Conservation (phyloP, 305 asterid species). For the Rubia balearica region DNA sequence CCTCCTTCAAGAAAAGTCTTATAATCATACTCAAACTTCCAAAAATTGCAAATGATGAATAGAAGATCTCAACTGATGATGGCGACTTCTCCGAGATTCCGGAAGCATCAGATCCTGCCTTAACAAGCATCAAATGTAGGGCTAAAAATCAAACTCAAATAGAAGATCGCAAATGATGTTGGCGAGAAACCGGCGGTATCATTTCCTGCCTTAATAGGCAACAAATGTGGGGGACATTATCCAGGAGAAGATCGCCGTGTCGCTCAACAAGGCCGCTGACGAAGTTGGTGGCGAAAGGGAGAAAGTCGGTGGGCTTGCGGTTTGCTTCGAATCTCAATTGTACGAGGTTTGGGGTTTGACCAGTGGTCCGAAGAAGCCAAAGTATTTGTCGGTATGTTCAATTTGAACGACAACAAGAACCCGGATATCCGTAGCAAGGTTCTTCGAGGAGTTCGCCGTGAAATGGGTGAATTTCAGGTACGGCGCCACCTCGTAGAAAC, state of each 20-base stretch:
- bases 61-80: no score
- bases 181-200: neutral
- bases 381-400: neutral
- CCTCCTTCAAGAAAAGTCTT: no score
- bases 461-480: conserved; percentile 29
- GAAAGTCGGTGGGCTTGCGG: neutral
- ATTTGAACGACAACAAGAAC: neutral
- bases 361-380: neutral
- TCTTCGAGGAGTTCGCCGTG: conserved; percentile 16
- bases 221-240: neutral
- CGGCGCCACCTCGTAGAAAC: conserved; percentile 27
- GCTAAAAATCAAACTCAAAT: neutral
- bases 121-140: no score
- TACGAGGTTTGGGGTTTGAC: neutral
- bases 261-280: neutral
- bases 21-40: no score
- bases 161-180: neutral
- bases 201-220: neutral
- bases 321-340: neutral
- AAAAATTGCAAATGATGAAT: no score
- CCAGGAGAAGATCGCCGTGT: neutral
- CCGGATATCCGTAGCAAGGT: neutral
- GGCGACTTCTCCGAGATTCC: no score
- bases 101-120: no score
- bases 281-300: neutral